Percentiles rank a stretch among this genome's conserved stretches.
Evolutionary conservation across 345 rosid species (phyloP).

Genomic region (Jatropha curcas): DNA sequence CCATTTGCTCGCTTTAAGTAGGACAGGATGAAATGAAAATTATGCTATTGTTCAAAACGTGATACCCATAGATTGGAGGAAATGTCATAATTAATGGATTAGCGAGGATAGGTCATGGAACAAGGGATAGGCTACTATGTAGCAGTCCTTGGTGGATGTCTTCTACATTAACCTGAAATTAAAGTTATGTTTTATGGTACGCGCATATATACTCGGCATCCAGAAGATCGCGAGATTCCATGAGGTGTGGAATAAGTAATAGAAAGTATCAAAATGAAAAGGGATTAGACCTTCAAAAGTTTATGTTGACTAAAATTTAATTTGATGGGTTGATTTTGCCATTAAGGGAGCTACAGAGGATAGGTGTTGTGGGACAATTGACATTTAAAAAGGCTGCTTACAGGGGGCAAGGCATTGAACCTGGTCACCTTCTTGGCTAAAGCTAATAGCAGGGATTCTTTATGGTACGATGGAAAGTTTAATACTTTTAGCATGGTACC

Average conservation of each 20-base stretch:
- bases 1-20: conserved; percentile 93
- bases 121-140: conserved; percentile 83
- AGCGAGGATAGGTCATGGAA: conserved; percentile 79
- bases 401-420: conserved; percentile 98
- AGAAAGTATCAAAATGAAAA: conserved; percentile 54
- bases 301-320: conserved; percentile 65
- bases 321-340: conserved; percentile 99
- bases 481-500: conserved; percentile 96
- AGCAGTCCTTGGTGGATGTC: conserved; percentile 90
- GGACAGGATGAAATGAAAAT: conserved; percentile 98
- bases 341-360: conserved; percentile 95
- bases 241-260: conserved; percentile 93
- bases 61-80: conserved; percentile 97
- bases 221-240: conserved; percentile 82
- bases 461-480: conserved; percentile 97
- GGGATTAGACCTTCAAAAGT: conserved; percentile 50
- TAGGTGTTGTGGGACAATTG: conserved; percentile 96
- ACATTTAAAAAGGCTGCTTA: conserved; percentile 95
- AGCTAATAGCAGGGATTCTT: conserved; percentile 94
- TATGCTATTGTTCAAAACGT: conserved; percentile 90
- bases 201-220: conserved; percentile 96
- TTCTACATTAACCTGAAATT: conserved; percentile 93
- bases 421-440: conserved; percentile 96
- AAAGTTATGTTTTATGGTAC: conserved; percentile 69
- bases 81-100: conserved; percentile 97